A percentile compares a stretch with the other conserved stretches of the same genome.
These are phyloP conservation scores for Laetiporus sulphureus DNA, from an alignment of 1,284 basidiomycete species.

Conservation along the genomic window DNA sequence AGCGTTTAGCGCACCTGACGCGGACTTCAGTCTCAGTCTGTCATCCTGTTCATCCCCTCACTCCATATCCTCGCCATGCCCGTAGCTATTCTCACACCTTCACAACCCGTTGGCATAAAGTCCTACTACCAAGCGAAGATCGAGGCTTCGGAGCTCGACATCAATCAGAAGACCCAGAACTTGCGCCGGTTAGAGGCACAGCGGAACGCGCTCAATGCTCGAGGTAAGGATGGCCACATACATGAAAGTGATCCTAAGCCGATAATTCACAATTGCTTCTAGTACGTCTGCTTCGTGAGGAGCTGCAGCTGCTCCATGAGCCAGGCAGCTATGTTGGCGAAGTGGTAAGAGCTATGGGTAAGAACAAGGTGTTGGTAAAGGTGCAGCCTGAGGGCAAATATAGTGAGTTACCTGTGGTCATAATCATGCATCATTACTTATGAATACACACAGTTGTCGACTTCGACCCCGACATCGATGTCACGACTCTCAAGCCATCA, in stretches of 20 bases:
- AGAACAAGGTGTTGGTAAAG: constrained; percentile 98
- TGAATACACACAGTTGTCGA: constrained; percentile 77
- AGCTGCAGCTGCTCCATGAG: constrained; percentile 92
- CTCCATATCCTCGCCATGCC: constrained; percentile 35
- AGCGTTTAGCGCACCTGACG: background rate
- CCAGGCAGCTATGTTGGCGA: constrained; percentile 98
- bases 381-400: constrained; percentile 99
- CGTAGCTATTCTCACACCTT: constrained; percentile 37
- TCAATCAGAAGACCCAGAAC: constrained; percentile 97
- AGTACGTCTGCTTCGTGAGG: constrained; percentile 88
- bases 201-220: constrained; percentile 91
- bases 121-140: constrained; percentile 97
- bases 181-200: constrained; percentile 93
- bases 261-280: constrained; percentile 2
- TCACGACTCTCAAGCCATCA: constrained; percentile 76
- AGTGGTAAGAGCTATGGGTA: constrained; percentile 98
- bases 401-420: constrained; percentile 45
- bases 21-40: background rate
- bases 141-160: constrained; percentile 85
- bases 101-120: constrained; percentile 61
- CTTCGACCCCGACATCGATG: constrained; percentile 84
- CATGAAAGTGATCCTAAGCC: background rate
- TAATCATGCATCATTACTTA: too few species aligned
- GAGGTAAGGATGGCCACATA: constrained; percentile 45
- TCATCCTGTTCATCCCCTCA: background rate